Percentiles rank a stretch among this genome's conserved stretches.
These are phyloP conservation scores for Colletotrichum sansevieriae DNA, from an alignment of 2,329 filamentous ascomycete species.

Conservation along the genomic window DNA sequence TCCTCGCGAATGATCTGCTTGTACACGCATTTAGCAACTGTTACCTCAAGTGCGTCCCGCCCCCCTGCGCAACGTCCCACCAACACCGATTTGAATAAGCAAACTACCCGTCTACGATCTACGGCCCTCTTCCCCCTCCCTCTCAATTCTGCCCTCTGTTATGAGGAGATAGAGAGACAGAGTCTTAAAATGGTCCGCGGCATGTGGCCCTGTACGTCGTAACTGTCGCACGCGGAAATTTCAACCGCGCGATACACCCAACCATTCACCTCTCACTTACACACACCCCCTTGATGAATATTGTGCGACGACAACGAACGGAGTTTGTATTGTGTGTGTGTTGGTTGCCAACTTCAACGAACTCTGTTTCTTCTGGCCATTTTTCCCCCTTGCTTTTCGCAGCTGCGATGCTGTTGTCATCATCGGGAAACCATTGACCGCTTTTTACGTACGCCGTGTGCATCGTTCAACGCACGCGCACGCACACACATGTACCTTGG, in stretches of 20 bases:
- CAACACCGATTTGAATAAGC: conserved; percentile 40
- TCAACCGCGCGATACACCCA: not conserved
- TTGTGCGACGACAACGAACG: too few species aligned
- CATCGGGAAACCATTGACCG: too few species aligned
- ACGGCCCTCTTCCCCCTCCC: not conserved
- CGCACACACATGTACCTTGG: too few species aligned
- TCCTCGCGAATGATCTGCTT: not conserved
- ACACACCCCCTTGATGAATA: not conserved
- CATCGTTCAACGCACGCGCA: too few species aligned
- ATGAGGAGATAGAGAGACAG: too few species aligned
- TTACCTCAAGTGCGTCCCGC: not conserved
- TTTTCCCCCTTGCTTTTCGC: too few species aligned
- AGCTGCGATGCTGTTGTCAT: too few species aligned
- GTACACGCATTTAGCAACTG: too few species aligned
- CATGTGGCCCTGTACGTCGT: not conserved
- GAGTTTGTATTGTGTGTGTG: too few species aligned
- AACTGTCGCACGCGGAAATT: conserved; percentile 13
- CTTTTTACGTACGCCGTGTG: too few species aligned
- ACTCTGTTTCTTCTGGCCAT: too few species aligned
- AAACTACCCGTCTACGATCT: conserved; percentile 41
- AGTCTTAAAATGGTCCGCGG: not conserved
- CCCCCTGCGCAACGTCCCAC: conserved; percentile 29
- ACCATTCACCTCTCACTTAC: not conserved
- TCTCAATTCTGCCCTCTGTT: not conserved
- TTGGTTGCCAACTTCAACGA: too few species aligned